These are phyloP conservation scores for Gracilaria domingensis DNA, from an alignment of 23 red algal genomes.

Conservation along the genomic window DNA sequence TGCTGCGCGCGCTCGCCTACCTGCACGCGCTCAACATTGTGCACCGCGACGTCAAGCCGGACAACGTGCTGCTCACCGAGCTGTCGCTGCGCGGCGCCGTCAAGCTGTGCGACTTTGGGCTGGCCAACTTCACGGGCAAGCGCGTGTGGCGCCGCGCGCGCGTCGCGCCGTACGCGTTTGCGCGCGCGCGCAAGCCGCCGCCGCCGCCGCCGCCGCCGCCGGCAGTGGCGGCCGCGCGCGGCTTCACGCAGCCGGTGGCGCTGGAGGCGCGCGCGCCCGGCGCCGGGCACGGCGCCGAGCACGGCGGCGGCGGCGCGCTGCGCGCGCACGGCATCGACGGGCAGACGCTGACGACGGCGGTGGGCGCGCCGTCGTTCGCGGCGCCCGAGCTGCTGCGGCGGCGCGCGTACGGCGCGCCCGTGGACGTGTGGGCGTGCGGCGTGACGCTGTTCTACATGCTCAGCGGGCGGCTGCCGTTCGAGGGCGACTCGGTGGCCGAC, in stretches of 20 bases:
- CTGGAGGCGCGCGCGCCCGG: background rate
- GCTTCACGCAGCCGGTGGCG: background rate
- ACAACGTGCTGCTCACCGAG: conserved; percentile 65
- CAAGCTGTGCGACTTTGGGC: conserved; percentile 86
- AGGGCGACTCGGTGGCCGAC: conserved; percentile 47
- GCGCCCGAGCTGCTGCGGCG: conserved; percentile 84
- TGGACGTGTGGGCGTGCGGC: conserved; percentile 88
- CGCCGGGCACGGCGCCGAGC: background rate
- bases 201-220: background rate
- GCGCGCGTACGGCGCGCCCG: conserved; percentile 79
- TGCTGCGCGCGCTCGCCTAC: conserved; percentile 65
- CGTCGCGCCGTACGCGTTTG: background rate
- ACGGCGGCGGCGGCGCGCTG: background rate
- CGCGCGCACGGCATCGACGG: conserved; percentile 26
- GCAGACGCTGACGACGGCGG: conserved; percentile 62
- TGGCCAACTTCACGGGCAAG: conserved; percentile 82
- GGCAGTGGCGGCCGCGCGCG: conserved; percentile 22
- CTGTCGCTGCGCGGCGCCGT: background rate
- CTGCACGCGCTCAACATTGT: conserved; percentile 81
- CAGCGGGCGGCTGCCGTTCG: conserved; percentile 80
- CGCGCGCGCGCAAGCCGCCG: too few species aligned
- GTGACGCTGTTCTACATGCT: conserved; percentile 83
- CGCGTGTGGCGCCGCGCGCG: conserved; percentile 31
- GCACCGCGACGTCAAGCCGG: conserved; percentile 91
- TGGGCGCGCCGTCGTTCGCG: conserved; percentile 81